Conservation (phyloP, 495 filamentous ascomycete genomes). For the Penicillium herquei region DNA sequence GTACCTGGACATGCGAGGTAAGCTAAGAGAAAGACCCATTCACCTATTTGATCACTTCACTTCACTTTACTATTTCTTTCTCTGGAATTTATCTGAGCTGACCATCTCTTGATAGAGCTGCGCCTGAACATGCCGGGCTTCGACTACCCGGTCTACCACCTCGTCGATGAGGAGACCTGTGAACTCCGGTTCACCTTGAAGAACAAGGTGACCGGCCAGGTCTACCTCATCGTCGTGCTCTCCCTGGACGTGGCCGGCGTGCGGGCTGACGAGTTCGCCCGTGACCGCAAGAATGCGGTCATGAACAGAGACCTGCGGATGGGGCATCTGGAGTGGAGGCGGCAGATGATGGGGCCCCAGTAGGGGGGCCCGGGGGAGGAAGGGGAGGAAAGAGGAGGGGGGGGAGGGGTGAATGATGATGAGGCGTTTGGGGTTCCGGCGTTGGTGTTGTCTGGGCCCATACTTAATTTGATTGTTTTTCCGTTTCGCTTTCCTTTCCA, state of each 20-base stretch:
- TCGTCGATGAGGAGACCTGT: slow-evolving; percentile 79
- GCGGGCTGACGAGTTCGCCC: background rate
- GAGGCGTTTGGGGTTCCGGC: too few species aligned
- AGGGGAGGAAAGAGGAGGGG: background rate
- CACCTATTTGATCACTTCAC: background rate
- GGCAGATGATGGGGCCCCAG: too few species aligned
- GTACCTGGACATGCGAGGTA: slow-evolving; percentile 82
- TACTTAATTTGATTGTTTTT: too few species aligned
- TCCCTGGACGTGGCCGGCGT: slow-evolving; percentile 49
- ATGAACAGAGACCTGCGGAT: background rate
- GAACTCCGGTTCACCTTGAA: slow-evolving; percentile 84
- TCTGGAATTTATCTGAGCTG: background rate
- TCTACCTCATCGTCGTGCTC: slow-evolving; percentile 79
- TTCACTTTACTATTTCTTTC: background rate
- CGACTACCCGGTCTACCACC: slow-evolving; percentile 68
- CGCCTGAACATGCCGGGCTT: slow-evolving; percentile 79
- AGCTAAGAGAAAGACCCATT: background rate
- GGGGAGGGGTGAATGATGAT: too few species aligned
- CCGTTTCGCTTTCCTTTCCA: too few species aligned
- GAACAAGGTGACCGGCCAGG: slow-evolving; percentile 63
- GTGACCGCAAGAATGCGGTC: background rate
- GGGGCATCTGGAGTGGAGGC: background rate
- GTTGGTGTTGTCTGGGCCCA: too few species aligned
- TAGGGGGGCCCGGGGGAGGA: background rate
- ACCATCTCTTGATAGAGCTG: slow-evolving; percentile 50